Evolutionary conservation across 108 stramenopile species (phyloP).

Genomic region (Cyclotella choctawhatcheeana): DNA sequence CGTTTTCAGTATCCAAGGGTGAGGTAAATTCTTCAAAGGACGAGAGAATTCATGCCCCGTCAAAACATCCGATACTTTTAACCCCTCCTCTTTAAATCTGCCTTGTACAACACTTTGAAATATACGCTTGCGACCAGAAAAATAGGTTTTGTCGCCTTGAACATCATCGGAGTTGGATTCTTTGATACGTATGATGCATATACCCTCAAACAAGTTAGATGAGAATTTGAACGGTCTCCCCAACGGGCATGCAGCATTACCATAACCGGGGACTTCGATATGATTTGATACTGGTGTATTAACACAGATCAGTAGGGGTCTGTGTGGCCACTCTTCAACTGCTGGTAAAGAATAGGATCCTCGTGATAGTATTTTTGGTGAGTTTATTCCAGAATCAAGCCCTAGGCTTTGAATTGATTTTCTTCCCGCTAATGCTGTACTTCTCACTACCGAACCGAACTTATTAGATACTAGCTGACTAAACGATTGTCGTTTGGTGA

Average conservation of each 20-base stretch:
- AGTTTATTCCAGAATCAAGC: background rate
- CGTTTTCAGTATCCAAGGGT: conserved; percentile 48
- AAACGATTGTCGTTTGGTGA: background rate
- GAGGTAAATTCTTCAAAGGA: conserved; percentile 56
- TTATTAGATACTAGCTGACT: background rate
- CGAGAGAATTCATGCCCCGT: conserved; percentile 61
- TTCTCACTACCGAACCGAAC: background rate
- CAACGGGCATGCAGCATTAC: conserved; percentile 27
- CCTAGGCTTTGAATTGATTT: conserved; percentile 5
- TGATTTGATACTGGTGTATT: conserved; percentile 36
- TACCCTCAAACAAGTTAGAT: conserved; percentile 61
- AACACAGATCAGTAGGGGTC: conserved; percentile 51
- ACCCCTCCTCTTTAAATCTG: conserved; percentile 56
- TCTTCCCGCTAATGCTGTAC: background rate
- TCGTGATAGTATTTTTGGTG: conserved; percentile 19
- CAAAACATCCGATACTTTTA: conserved; percentile 53
- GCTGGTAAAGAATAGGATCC: conserved; percentile 36
- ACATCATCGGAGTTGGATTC: conserved; percentile 39
- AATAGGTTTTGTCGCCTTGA: conserved; percentile 55
- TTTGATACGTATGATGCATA: conserved; percentile 54
- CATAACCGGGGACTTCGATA: conserved; percentile 37
- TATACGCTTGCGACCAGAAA: conserved; percentile 55
- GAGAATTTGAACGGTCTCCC: conserved; percentile 58
- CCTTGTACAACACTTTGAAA: conserved; percentile 72
- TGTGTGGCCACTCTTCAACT: conserved; percentile 46